Percentiles rank a stretch among this genome's conserved stretches.
Evolutionary conservation across 2,329 filamentous ascomycete genomes (phyloP).

Genomic region (Calonectria fujianensis): DNA sequence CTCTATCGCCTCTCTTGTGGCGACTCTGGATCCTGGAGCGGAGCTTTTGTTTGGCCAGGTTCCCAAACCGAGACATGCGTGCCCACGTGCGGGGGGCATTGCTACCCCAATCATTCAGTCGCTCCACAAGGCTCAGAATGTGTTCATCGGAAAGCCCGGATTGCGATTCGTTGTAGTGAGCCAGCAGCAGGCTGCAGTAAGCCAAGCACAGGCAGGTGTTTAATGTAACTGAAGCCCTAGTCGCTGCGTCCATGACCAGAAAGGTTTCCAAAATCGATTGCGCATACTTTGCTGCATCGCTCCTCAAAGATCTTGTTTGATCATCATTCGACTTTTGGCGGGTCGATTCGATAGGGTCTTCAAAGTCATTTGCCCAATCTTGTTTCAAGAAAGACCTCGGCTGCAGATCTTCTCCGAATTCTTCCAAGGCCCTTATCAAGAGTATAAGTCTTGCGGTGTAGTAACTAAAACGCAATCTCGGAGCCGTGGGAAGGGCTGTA

Average conservation of each 20-base stretch:
- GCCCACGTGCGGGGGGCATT: conserved; percentile 21
- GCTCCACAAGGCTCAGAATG: conserved; percentile 1
- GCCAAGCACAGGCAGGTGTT: conserved; percentile 23
- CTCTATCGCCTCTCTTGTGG: not conserved
- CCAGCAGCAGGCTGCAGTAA: conserved; percentile 20
- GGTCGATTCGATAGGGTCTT: not conserved
- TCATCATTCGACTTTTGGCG: not conserved
- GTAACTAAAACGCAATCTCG: conserved; percentile 25
- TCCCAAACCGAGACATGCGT: conserved; percentile 13
- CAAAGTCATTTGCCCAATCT: not conserved
- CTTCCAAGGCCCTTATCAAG: conserved; percentile 17
- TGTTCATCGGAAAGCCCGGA: conserved; percentile 4
- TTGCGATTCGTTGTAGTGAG: conserved; percentile 21
- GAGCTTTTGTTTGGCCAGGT: conserved; percentile 24
- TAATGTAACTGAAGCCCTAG: conserved; percentile 13
- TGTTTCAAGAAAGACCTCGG: conserved; percentile 5
- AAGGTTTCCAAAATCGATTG: conserved; percentile 32
- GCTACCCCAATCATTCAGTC: conserved; percentile 24
- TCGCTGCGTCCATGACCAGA: not conserved
- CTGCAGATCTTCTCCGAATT: conserved; percentile 21
- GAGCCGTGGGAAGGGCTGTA: conserved; percentile 15
- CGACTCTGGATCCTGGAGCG: not conserved
- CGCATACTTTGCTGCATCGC: conserved; percentile 17
- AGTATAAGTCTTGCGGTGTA: conserved; percentile 23
- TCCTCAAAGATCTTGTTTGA: not conserved